A percentile compares a stretch with the other conserved stretches of the same genome.
Evolutionary conservation across 495 filamentous ascomycete species (phyloP).

Genomic region (Bryoglossum gracile): DNA sequence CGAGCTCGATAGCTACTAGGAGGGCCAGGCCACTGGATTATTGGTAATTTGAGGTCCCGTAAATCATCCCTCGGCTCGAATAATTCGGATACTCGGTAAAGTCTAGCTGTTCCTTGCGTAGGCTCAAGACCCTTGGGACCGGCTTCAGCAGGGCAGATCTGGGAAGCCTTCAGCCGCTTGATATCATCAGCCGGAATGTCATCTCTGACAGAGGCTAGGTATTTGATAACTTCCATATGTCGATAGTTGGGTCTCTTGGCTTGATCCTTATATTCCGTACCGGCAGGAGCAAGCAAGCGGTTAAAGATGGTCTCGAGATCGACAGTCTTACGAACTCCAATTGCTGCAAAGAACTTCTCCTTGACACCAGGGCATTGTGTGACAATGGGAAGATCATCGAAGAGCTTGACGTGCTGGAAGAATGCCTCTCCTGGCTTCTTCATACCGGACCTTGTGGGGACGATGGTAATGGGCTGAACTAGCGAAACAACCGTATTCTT

Average conservation of each 20-base stretch:
- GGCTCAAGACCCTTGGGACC: constrained; percentile 38
- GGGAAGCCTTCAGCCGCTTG: constrained; percentile 63
- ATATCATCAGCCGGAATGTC: constrained; percentile 87
- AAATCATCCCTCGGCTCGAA: constrained; percentile 74
- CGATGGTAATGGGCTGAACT: constrained; percentile 61
- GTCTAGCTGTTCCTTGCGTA: constrained; percentile 29
- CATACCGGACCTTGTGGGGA: constrained; percentile 91
- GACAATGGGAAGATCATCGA: constrained; percentile 84
- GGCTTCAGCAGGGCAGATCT: constrained; percentile 75
- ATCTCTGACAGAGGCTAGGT: constrained; percentile 78
- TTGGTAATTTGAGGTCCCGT: constrained; percentile 58
- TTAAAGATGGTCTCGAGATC: constrained; percentile 91
- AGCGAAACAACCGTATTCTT: constrained; percentile 57
- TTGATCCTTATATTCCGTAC: constrained; percentile 24
- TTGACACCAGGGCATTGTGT: constrained; percentile 69
- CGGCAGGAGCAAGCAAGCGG: constrained; percentile 58
- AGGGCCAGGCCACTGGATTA: constrained; percentile 78
- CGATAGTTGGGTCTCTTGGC: constrained; percentile 57
- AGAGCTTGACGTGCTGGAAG: constrained; percentile 86
- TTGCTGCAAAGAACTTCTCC: constrained; percentile 74
- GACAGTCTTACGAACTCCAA: constrained; percentile 83
- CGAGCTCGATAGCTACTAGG: constrained; percentile 49
- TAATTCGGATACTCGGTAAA: constrained; percentile 76
- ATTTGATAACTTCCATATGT: constrained; percentile 89
- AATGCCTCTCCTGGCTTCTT: constrained; percentile 79